Conservation (phyloP, 2,329 filamentous ascomycete genomes). For the Aspergillus sp. region DNA sequence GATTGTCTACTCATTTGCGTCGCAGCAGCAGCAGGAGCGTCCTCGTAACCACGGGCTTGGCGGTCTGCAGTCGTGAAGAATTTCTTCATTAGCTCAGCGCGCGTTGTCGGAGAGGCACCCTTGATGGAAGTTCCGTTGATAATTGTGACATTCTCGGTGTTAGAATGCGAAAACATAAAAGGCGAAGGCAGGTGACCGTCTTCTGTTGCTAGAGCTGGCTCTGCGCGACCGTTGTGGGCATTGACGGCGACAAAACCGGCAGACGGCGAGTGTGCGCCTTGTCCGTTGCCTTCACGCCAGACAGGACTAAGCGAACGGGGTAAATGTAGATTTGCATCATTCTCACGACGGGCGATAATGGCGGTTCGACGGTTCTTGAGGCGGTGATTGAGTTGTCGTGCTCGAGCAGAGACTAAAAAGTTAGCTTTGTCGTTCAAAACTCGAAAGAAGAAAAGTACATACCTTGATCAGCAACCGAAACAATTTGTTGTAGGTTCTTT, state of each 20-base stretch:
- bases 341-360: constrained; percentile 59
- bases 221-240: constrained; percentile 36
- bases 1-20: constrained; percentile 19
- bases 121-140: constrained; percentile 45
- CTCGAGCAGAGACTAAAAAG: constrained; percentile 55
- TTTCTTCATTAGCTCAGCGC: constrained; percentile 56
- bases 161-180: constrained; percentile 36
- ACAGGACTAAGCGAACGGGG: constrained; percentile 29
- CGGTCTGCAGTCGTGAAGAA: constrained; percentile 56
- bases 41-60: constrained; percentile 35
- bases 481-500: constrained; percentile 66
- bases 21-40: constrained; percentile 9
- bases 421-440: neutral
- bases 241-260: constrained; percentile 56
- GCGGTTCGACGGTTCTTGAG: constrained; percentile 67
- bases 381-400: constrained; percentile 73
- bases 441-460: constrained; percentile 13
- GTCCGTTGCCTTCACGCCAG: constrained; percentile 31
- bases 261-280: constrained; percentile 38
- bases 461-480: constrained; percentile 74
- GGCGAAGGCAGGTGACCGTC: constrained; percentile 28
- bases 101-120: constrained; percentile 50
- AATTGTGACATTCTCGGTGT: constrained; percentile 42
- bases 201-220: constrained; percentile 24
- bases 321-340: constrained; percentile 28